Conservation (phyloP, 192 early-diverging fungal species). For the Backusella sp. region DNA sequence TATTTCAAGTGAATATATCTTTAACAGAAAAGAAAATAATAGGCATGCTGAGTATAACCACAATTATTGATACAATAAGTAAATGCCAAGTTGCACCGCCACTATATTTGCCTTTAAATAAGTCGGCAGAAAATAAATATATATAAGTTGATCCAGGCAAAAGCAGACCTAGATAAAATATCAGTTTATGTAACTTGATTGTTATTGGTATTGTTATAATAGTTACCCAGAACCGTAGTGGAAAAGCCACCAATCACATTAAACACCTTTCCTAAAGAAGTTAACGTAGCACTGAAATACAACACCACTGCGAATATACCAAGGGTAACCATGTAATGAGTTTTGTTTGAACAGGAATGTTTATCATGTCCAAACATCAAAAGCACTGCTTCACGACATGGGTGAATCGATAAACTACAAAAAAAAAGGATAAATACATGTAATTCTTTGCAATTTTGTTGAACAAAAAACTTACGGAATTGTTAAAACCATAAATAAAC, state of each 20-base stretch:
- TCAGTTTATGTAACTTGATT: not conserved
- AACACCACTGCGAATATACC: constrained; percentile 36
- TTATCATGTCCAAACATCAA: constrained; percentile 37
- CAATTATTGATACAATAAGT: not conserved
- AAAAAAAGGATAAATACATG: not conserved
- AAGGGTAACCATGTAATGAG: constrained; percentile 39
- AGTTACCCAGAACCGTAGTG: constrained; percentile 35
- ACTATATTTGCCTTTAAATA: not conserved
- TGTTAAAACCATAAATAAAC: constrained; percentile 59
- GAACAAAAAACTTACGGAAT: constrained; percentile 33
- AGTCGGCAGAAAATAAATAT: not conserved
- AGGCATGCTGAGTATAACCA: not conserved
- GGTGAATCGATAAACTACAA: constrained; percentile 35
- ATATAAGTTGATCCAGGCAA: constrained; percentile 19
- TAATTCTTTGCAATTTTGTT: not conserved
- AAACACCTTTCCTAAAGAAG: constrained; percentile 43
- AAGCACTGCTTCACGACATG: constrained; percentile 44
- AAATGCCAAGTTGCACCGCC: not conserved
- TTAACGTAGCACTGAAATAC: constrained; percentile 38
- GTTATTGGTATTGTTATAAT: not conserved
- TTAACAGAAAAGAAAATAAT: constrained; percentile 15
- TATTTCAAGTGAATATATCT: not conserved
- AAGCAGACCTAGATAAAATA: constrained; percentile 18
- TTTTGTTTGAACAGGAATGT: constrained; percentile 22
- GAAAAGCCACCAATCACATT: constrained; percentile 48